Conservation (phyloP, 1,284 basidiomycete species). For the Kwoniella shivajii region DNA sequence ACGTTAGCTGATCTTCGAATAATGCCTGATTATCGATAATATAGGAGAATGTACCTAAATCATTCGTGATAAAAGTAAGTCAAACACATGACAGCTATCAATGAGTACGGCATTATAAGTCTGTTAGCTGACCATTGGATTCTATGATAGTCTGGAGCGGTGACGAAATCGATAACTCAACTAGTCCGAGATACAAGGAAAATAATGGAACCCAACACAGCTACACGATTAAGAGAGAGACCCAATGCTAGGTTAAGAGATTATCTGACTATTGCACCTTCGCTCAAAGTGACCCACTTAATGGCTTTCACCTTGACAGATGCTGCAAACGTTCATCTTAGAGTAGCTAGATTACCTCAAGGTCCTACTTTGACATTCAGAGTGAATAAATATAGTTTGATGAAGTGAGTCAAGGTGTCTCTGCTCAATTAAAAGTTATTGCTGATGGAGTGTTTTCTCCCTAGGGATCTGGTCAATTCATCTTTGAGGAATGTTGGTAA, state of each 20-base stretch:
- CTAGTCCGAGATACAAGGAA: conserved; percentile 90
- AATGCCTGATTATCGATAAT: not conserved
- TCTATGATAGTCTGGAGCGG: conserved; percentile 68
- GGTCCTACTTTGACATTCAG: conserved; percentile 95
- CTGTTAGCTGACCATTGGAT: conserved; percentile 6
- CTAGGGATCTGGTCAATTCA: conserved; percentile 48
- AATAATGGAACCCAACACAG: conserved; percentile 98
- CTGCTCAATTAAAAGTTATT: too few relatives aligned
- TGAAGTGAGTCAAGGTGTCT: conserved; percentile 60
- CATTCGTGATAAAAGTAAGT: conserved; percentile 75
- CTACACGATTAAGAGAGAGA: conserved; percentile 83
- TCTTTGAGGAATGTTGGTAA: conserved; percentile 52
- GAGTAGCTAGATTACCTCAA: conserved; percentile 84
- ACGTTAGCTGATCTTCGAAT: not conserved
- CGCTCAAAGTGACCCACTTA: conserved; percentile 88
- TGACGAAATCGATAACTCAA: conserved; percentile 81
- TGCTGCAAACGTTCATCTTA: conserved; percentile 73
- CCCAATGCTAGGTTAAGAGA: conserved; percentile 91
- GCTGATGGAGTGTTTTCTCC: not conserved
- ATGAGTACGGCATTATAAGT: not conserved
- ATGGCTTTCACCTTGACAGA: conserved; percentile 88
- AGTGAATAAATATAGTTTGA: conserved; percentile 86
- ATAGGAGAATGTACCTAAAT: conserved; percentile 57
- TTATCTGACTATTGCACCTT: conserved; percentile 88
- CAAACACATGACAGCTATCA: not conserved